A percentile compares a stretch with the other conserved stretches of the same genome.
Conservation (phyloP, 1,284 basidiomycete genomes). For the Pseudomicrostroma phylloplanum region DNA sequence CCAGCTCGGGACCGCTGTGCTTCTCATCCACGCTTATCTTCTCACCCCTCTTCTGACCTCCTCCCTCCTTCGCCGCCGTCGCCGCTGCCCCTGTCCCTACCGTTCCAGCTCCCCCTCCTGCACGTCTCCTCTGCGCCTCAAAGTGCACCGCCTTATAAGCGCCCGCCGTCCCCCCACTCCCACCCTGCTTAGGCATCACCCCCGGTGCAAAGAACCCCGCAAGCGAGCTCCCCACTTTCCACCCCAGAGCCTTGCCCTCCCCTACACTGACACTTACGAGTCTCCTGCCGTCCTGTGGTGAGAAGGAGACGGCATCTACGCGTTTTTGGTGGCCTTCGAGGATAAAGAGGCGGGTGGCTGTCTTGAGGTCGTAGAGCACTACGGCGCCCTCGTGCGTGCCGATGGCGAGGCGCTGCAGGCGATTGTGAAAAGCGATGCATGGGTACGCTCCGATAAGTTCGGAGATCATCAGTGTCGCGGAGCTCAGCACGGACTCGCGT, state of each 20-base stretch:
- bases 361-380: constrained; percentile 94
- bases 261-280: constrained; percentile 80
- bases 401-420: constrained; percentile 78
- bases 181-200: constrained; percentile 79
- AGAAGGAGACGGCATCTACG: constrained; percentile 57
- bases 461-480: constrained; percentile 80
- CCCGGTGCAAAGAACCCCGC: constrained; percentile 84
- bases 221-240: constrained; percentile 54
- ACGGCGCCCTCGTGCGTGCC: constrained; percentile 78
- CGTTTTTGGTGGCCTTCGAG: constrained; percentile 68
- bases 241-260: constrained; percentile 58
- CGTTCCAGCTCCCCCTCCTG: constrained; percentile 9
- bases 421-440: constrained; percentile 79
- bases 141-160: constrained; percentile 46
- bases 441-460: constrained; percentile 76
- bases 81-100: neutral
- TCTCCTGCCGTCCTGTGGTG: constrained; percentile 75
- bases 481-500: constrained; percentile 78
- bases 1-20: constrained; percentile 15
- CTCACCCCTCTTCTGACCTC: no score
- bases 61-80: no score
- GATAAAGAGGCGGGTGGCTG: constrained; percentile 86
- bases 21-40: neutral
- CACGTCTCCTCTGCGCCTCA: constrained; percentile 13
- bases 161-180: constrained; percentile 58